These are phyloP conservation scores for Macrotyloma uniflorum DNA, from an alignment of 306 rosid species.

Conservation along the genomic window DNA sequence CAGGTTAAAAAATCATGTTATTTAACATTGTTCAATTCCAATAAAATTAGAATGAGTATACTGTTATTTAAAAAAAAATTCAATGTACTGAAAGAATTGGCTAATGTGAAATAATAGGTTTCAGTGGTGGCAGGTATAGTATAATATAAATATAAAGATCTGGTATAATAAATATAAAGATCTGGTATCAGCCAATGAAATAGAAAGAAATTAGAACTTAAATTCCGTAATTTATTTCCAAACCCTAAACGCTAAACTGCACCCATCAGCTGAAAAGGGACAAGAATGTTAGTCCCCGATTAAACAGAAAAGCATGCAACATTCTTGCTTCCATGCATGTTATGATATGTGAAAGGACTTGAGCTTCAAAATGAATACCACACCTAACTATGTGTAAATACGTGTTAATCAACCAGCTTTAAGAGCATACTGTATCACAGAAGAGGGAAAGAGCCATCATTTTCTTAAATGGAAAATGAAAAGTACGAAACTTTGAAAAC, in stretches of 20 bases:
- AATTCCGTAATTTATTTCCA: neutral
- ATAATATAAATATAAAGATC: too few relatives aligned
- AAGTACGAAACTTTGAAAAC: constrained; percentile 15
- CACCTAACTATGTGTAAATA: constrained; percentile 19
- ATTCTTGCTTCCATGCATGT: constrained; percentile 30
- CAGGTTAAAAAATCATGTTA: neutral
- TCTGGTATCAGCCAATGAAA: constrained; percentile 4
- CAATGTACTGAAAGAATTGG: neutral
- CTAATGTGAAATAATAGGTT: neutral
- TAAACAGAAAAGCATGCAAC: constrained; percentile 42
- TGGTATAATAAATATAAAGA: neutral
- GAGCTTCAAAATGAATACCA: constrained; percentile 33
- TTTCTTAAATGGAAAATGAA: neutral
- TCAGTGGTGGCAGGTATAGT: neutral
- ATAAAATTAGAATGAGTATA: neutral
- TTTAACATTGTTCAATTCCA: neutral
- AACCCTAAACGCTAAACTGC: constrained; percentile 26
- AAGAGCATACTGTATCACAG: neutral
- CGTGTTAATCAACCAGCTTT: constrained; percentile 31
- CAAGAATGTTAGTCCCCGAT: neutral
- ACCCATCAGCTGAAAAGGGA: neutral
- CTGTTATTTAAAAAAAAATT: neutral
- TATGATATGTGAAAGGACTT: constrained; percentile 37
- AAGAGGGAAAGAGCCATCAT: neutral
- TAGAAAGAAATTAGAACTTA: constrained; percentile 1